Evolutionary conservation across 2,329 filamentous ascomycete genomes (phyloP).

Genomic region (Cordyceps javanica): DNA sequence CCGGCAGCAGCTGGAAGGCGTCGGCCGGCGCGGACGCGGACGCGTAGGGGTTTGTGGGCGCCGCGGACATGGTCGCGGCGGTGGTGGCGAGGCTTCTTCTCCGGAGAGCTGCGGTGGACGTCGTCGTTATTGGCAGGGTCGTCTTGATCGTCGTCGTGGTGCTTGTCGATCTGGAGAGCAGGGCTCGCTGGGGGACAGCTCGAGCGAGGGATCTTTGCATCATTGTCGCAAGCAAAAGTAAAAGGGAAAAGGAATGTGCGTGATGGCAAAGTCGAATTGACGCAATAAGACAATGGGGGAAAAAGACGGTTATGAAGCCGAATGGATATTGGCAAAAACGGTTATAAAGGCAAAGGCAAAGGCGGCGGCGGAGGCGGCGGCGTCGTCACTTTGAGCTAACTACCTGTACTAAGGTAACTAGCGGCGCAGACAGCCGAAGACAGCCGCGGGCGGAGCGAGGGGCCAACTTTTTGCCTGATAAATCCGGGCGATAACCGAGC

Average conservation of each 20-base stretch:
- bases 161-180: background rate
- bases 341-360: constrained; percentile 11
- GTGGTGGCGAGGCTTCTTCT: constrained; percentile 26
- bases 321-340: no score
- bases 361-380: background rate
- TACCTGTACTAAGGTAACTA: no score
- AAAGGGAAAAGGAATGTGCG: no score
- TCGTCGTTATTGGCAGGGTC: no score
- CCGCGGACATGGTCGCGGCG: constrained; percentile 26
- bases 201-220: constrained; percentile 8
- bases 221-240: constrained; percentile 1
- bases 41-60: constrained; percentile 28
- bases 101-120: constrained; percentile 19
- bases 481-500: constrained; percentile 13
- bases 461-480: constrained; percentile 5
- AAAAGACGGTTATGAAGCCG: no score
- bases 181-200: constrained; percentile 8
- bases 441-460: constrained; percentile 3
- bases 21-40: constrained; percentile 49
- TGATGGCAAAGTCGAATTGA: no score
- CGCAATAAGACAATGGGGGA: no score
- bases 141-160: background rate
- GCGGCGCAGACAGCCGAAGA: background rate
- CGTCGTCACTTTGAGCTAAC: no score
- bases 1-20: constrained; percentile 78